Percentiles rank a stretch among this genome's conserved stretches.
phyloP scores from a whole-genome alignment of 2,329 filamentous ascomycete genomes.

The Fusarium sp. region DNA sequence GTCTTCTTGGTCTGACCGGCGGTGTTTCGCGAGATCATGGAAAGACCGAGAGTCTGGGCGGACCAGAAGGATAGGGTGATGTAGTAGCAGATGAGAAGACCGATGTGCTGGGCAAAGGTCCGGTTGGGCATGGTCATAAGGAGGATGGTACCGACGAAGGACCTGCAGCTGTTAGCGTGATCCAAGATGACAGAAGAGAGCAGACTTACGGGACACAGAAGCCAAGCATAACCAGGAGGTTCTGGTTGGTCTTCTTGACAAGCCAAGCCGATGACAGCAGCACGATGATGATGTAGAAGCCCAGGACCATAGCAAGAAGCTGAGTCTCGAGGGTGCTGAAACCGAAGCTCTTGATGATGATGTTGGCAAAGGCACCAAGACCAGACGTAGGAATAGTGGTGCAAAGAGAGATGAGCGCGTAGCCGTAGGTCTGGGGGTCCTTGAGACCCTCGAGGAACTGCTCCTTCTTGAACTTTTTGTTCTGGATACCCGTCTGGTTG shows the following conservation, averaged over 20 bases:
- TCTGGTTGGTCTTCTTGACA: slow-evolving; percentile 73
- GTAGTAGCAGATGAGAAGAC: slow-evolving; percentile 76
- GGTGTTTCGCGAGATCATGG: slow-evolving; percentile 72
- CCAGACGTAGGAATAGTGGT: slow-evolving; percentile 77
- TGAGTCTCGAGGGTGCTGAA: slow-evolving; percentile 73
- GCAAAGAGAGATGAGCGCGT: slow-evolving; percentile 70
- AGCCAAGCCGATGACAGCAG: slow-evolving; percentile 71
- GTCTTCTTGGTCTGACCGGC: slow-evolving; percentile 77
- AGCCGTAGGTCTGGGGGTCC: slow-evolving; percentile 72
- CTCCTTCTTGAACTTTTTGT: slow-evolving; percentile 56
- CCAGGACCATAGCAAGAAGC: slow-evolving; percentile 76
- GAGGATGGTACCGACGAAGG: slow-evolving; percentile 74
- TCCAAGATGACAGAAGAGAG: no score
- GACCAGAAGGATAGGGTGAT: slow-evolving; percentile 80
- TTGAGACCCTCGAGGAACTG: slow-evolving; percentile 60
- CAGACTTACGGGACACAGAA: slow-evolving; percentile 67
- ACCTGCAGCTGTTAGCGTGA: slow-evolving; percentile 52
- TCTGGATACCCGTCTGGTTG: slow-evolving; percentile 68
- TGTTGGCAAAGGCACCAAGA: slow-evolving; percentile 74
- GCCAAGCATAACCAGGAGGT: slow-evolving; percentile 68
- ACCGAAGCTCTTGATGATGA: slow-evolving; percentile 73
- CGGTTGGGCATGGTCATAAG: slow-evolving; percentile 72
- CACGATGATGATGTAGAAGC: slow-evolving; percentile 75
- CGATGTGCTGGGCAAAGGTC: slow-evolving; percentile 65
- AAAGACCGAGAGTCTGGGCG: slow-evolving; percentile 70